Evolutionary conservation across 2,329 filamentous ascomycete genomes (phyloP).

Genomic region (Nannizziopsis barbatae): DNA sequence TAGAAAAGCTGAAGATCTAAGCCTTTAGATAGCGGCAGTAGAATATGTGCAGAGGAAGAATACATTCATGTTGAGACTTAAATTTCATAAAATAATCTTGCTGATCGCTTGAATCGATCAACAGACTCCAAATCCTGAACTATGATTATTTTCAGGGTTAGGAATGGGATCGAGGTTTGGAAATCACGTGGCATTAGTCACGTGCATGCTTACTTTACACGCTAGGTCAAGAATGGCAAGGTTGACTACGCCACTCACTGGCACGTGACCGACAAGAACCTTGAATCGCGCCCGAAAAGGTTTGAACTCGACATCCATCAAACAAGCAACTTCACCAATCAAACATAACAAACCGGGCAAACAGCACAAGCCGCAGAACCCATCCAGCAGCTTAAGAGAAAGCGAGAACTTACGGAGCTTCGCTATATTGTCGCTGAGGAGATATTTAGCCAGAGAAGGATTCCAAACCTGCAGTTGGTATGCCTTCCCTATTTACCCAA

Average conservation of each 20-base stretch:
- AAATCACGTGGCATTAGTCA: too few relatives aligned
- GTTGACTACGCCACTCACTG: too few relatives aligned
- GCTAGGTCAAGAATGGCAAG: too few relatives aligned
- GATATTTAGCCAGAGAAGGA: too few relatives aligned
- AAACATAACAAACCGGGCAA: constrained; percentile 11
- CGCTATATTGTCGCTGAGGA: background rate
- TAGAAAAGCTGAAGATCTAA: constrained; percentile 62
- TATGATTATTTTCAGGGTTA: too few relatives aligned
- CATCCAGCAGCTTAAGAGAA: constrained; percentile 1
- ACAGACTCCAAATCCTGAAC: too few relatives aligned
- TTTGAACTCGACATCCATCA: background rate
- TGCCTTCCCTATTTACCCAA: too few relatives aligned
- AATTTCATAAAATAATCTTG: too few relatives aligned
- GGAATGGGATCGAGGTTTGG: too few relatives aligned
- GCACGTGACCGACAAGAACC: too few relatives aligned
- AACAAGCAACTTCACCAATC: constrained; percentile 4
- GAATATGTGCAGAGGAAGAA: background rate
- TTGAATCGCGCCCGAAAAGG: background rate
- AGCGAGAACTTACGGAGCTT: background rate
- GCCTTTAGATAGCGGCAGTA: background rate
- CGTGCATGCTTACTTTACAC: too few relatives aligned
- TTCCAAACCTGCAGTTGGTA: too few relatives aligned
- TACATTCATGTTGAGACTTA: background rate
- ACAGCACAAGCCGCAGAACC: background rate
- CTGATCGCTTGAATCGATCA: background rate